Conservation (phyloP, 2,329 filamentous ascomycete genomes). For the Penicillium sp. region DNA sequence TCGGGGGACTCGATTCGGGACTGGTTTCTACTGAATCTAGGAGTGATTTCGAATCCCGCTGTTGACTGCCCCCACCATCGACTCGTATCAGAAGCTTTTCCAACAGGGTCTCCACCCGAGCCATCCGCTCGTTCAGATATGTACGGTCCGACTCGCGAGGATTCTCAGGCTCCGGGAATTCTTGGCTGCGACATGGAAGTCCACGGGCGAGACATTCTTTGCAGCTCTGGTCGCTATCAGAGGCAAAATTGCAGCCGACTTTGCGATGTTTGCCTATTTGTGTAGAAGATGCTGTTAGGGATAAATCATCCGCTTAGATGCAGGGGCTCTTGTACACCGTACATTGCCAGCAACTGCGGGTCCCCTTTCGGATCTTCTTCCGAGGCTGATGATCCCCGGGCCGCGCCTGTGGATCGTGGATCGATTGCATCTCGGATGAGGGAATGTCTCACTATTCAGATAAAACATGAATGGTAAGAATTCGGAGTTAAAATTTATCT, state of each 20-base stretch:
- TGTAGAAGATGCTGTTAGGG: not conserved
- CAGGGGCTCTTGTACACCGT: conserved; percentile 12
- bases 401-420: not conserved
- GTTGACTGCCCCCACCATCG: not conserved
- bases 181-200: conserved; percentile 15
- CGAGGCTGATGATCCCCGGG: conserved; percentile 11
- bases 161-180: conserved; percentile 16
- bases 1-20: not conserved
- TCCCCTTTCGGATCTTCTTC: conserved; percentile 20
- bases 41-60: not conserved
- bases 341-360: conserved; percentile 22
- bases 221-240: conserved; percentile 12
- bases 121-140: conserved; percentile 13
- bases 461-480: not conserved
- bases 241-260: conserved; percentile 14
- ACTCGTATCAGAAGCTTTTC: conserved; percentile 9
- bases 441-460: not conserved
- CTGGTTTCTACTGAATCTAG: not conserved
- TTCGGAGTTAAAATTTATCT: not conserved
- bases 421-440: not conserved
- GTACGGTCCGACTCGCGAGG: conserved; percentile 11
- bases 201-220: conserved; percentile 14
- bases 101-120: conserved; percentile 12
- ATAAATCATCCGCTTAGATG: not conserved
- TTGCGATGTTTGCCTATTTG: conserved; percentile 17